Conservation (phyloP, 2,329 filamentous ascomycete genomes). For the Ceratocystiopsis brevicomis region DNA sequence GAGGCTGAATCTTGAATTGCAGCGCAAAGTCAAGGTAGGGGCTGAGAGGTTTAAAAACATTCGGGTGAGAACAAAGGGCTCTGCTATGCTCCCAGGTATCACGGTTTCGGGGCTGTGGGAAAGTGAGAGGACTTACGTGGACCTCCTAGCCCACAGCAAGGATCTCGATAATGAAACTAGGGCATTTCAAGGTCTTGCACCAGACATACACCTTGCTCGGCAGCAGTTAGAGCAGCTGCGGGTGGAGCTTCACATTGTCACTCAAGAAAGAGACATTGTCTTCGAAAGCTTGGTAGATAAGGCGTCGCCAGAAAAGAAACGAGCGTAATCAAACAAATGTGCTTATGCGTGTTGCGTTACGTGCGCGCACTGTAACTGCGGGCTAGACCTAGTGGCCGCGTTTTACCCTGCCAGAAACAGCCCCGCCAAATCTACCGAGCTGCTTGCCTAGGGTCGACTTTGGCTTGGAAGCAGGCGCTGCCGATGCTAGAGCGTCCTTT, state of each 20-base stretch:
- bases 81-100: constrained; percentile 16
- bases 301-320: constrained; percentile 31
- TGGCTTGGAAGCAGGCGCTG: constrained; percentile 34
- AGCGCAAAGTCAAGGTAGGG: constrained; percentile 49
- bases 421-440: constrained; percentile 52
- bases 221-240: constrained; percentile 50
- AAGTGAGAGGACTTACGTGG: constrained; percentile 39
- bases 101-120: constrained; percentile 40
- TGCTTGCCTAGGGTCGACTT: constrained; percentile 46
- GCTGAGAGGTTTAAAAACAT: constrained; percentile 49
- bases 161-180: constrained; percentile 42
- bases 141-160: constrained; percentile 37
- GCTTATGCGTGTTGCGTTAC: too few relatives aligned
- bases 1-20: constrained; percentile 55
- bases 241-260: constrained; percentile 41
- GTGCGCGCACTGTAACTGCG: too few relatives aligned
- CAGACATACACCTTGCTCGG: constrained; percentile 48
- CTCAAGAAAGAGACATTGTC: constrained; percentile 45
- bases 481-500: constrained; percentile 28
- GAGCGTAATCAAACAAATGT: not conserved
- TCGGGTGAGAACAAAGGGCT: constrained; percentile 22
- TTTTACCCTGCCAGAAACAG: constrained; percentile 45
- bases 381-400: constrained; percentile 22
- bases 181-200: constrained; percentile 53
- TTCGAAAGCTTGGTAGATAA: constrained; percentile 56